Evolutionary conservation across 345 rosid genomes (phyloP), one percentile per base, ranked within the genome.

Genomic region (thale cress (Arabidopsis thaliana)): DNA sequence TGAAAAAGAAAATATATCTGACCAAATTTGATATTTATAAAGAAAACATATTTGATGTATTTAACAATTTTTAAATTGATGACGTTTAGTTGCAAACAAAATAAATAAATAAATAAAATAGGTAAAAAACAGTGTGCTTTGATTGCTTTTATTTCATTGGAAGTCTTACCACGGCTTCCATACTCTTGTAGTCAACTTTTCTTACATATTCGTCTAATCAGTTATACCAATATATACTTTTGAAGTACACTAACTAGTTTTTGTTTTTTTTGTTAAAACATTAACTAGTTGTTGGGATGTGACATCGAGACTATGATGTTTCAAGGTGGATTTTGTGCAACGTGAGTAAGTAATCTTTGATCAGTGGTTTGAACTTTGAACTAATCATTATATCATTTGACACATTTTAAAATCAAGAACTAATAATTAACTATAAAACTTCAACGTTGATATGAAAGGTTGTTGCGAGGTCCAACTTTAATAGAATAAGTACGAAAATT

Each of bases 391-490:
- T 3, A 63, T 41, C 36, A 23, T 46, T 33, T 52, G 36, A 50
- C 52, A 41, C 25, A 8, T 50, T 37, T 30, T 5, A 9, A 10
- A 59, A 45, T 34, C n/a, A 38, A 28, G 45, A 53, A 53, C 37
- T 73, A 65, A 14, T 44, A 13, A 34, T 45, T 57, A 16, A 16
- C 20, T 16, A 16, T 16, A 45, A 45, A 59, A 57, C 59, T 36
- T 56, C 28, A 46, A 73, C 57, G 65, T 65, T 65, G 11, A 22
- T 33, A 44, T 9, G 56, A 74, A 74, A 65, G 59, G 65, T 74
- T 65, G 78, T 56, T 64, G 77, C 23, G 48, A 8, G 71, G 77
- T 73, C 77, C 46, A 51, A 12, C 30, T n/a, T n/a, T n/a, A 33
- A 45, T 56, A 58, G 24, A 57, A 32, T 59, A 60, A 60, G 11